phyloP scores from a whole-genome alignment of 2,329 filamentous ascomycete species.

The Camillea tinctor region DNA sequence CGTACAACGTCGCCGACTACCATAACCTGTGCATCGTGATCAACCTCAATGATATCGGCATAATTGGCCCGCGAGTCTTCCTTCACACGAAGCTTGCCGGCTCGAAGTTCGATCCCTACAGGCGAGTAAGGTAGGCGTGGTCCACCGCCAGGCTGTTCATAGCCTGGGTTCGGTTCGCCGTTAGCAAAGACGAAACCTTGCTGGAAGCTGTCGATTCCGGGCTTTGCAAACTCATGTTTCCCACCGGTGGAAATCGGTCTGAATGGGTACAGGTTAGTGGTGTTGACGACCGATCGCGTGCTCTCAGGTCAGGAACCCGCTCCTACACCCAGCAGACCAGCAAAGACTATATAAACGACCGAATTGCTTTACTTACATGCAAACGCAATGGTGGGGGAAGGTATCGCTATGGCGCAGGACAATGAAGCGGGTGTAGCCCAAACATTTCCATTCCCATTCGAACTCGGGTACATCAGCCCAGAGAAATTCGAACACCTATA shows the following conservation, averaged over 20 bases:
- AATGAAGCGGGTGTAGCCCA: slow-evolving; percentile 37
- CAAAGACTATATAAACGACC: neutral
- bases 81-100: slow-evolving; percentile 34
- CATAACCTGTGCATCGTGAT: slow-evolving; percentile 36
- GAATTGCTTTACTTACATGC: slow-evolving; percentile 33
- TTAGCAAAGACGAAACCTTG: slow-evolving; percentile 36
- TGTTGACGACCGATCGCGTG: neutral
- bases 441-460: slow-evolving; percentile 39
- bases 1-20: slow-evolving; percentile 36
- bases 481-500: slow-evolving; percentile 38
- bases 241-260: slow-evolving; percentile 35
- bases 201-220: slow-evolving; percentile 36
- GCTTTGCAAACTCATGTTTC: slow-evolving; percentile 37
- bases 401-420: slow-evolving; percentile 37
- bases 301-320: too few relatives aligned
- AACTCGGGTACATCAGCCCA: slow-evolving; percentile 37
- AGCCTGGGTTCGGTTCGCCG: slow-evolving; percentile 31
- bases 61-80: slow-evolving; percentile 38
- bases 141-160: slow-evolving; percentile 27
- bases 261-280: slow-evolving; percentile 17
- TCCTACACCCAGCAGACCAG: neutral
- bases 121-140: slow-evolving; percentile 34
- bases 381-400: slow-evolving; percentile 36
- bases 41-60: slow-evolving; percentile 36
- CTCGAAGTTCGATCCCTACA: slow-evolving; percentile 34